phyloP scores from a whole-genome alignment of 805 yeast genomes.

The Candida stauntonica region DNA sequence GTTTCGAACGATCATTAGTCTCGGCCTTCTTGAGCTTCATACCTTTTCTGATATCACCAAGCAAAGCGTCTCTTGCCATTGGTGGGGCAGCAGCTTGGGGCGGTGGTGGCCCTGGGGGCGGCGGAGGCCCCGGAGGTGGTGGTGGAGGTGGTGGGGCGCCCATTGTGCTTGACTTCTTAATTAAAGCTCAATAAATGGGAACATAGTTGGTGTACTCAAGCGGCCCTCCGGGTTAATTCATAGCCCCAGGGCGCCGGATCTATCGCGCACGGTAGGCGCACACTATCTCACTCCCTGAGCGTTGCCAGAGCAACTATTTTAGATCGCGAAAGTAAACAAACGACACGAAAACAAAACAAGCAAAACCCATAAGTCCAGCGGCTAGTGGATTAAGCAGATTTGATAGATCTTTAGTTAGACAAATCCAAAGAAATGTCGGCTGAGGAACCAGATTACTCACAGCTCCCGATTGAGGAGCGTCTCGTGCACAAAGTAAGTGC shows the following conservation, averaged over 20 bases:
- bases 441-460: slow-evolving; percentile 23
- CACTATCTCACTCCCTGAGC: too few species aligned
- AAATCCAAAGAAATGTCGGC: too few species aligned
- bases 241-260: too few species aligned
- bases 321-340: slow-evolving; percentile 8
- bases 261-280: too few species aligned
- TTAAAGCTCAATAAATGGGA: too few species aligned
- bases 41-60: slow-evolving; percentile 83
- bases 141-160: slow-evolving; percentile 58
- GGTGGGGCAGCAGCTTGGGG: slow-evolving; percentile 43
- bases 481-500: slow-evolving; percentile 49
- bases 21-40: slow-evolving; percentile 51
- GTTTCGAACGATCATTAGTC: slow-evolving; percentile 66
- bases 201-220: too few species aligned
- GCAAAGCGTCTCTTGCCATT: slow-evolving; percentile 48
- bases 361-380: too few species aligned
- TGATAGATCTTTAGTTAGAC: too few species aligned
- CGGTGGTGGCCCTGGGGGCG: slow-evolving; percentile 52
- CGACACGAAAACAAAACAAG: not conserved
- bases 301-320: slow-evolving; percentile 1
- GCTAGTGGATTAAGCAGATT: too few species aligned
- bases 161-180: slow-evolving; percentile 2
- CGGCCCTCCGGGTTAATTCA: too few species aligned
- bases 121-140: slow-evolving; percentile 64
- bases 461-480: slow-evolving; percentile 25